These are phyloP conservation scores for Colletotrichum sp. DNA, from an alignment of 2,329 filamentous ascomycete genomes.

Conservation along the genomic window DNA sequence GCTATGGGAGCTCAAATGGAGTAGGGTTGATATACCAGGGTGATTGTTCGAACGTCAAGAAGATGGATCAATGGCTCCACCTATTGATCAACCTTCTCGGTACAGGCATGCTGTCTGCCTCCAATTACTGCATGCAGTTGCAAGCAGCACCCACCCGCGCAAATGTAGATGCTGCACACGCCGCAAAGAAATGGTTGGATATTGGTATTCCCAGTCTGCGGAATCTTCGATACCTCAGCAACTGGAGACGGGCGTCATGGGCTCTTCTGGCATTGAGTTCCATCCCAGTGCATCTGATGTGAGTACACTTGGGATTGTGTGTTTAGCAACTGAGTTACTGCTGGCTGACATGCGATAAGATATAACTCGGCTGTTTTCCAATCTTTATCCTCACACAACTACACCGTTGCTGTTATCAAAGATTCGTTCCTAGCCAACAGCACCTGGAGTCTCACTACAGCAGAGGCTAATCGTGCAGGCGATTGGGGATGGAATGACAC, in stretches of 20 bases:
- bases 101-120: slow-evolving; percentile 31
- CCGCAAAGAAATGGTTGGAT: slow-evolving; percentile 41
- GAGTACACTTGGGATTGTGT: background rate
- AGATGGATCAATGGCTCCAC: slow-evolving; percentile 25
- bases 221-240: background rate
- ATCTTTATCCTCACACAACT: background rate
- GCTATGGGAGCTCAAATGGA: slow-evolving; percentile 22
- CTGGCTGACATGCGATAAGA: background rate
- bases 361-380: slow-evolving; percentile 3
- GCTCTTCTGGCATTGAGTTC: background rate
- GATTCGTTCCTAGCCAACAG: background rate
- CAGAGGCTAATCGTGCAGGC: background rate
- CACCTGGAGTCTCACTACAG: background rate
- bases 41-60: slow-evolving; percentile 24
- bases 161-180: slow-evolving; percentile 44
- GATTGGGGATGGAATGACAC: background rate
- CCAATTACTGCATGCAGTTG: slow-evolving; percentile 37
- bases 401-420: background rate
- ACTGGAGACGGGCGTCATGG: background rate
- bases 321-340: background rate
- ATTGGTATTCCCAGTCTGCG: slow-evolving; percentile 40
- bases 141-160: slow-evolving; percentile 31
- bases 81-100: slow-evolving; percentile 34
- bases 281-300: background rate
- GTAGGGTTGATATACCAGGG: slow-evolving; percentile 30